Conservation (phyloP, 257 asterid genomes). For the Leonotis leonurus region DNA sequence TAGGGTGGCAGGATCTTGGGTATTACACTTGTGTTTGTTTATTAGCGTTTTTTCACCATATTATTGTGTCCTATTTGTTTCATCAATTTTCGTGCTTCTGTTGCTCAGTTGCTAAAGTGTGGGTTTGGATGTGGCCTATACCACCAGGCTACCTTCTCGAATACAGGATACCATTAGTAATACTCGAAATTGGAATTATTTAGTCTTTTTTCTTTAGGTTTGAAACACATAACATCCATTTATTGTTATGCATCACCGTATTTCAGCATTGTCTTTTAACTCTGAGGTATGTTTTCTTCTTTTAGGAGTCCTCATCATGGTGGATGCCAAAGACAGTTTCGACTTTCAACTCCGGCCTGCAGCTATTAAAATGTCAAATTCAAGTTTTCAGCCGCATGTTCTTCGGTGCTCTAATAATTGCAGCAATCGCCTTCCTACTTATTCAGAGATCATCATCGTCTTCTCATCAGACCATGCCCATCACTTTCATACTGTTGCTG, state of each 20-base stretch:
- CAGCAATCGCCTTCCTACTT: conserved; percentile 46
- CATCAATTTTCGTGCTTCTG: neutral
- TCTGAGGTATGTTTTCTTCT: neutral
- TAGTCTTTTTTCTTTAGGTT: neutral
- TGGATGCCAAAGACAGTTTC: conserved; percentile 70
- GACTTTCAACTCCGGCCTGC: conserved; percentile 55
- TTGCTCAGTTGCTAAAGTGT: neutral
- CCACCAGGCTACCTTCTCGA: neutral
- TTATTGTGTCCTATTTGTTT: neutral
- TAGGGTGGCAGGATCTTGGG: too few species aligned
- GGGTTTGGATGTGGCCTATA: neutral
- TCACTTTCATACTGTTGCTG: conserved; percentile 63
- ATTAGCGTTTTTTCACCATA: neutral
- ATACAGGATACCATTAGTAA: neutral
- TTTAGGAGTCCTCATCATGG: conserved; percentile 72
- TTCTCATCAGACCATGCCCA: conserved; percentile 72
- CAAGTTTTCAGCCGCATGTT: conserved; percentile 70
- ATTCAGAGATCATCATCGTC: conserved; percentile 57
- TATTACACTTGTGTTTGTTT: too few species aligned
- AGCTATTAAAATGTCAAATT: conserved; percentile 53
- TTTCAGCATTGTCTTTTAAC: neutral
- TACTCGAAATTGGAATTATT: neutral
- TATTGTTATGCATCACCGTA: neutral
- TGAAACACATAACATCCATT: neutral
- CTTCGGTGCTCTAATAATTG: conserved; percentile 54